A percentile compares a stretch with the other conserved stretches of the same genome.
Conservation (phyloP, 2,329 filamentous ascomycete genomes). For the Parastagonospora nodorum region DNA sequence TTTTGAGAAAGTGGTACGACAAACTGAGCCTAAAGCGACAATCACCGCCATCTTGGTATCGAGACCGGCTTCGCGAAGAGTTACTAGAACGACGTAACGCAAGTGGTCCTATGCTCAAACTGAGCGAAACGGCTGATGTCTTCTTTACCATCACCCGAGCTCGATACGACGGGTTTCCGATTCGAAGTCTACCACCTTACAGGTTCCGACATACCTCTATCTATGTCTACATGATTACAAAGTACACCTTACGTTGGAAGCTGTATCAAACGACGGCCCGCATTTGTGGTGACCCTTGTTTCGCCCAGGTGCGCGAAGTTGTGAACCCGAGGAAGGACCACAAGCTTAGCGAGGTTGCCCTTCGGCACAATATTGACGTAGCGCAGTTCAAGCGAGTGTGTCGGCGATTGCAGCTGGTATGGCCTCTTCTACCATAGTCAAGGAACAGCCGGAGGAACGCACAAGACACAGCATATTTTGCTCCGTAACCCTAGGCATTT, state of each 20-base stretch:
- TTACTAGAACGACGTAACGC: slow-evolving; percentile 44
- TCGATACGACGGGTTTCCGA: slow-evolving; percentile 45
- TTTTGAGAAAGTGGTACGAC: too few species aligned
- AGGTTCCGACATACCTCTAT: slow-evolving; percentile 26
- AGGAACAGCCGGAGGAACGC: too few species aligned
- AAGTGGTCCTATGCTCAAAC: slow-evolving; percentile 29
- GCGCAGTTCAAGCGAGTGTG: slow-evolving; percentile 38
- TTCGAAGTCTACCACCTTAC: slow-evolving; percentile 33
- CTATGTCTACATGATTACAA: slow-evolving; percentile 52
- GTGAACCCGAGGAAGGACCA: slow-evolving; percentile 51
- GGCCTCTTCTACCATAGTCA: slow-evolving; percentile 38
- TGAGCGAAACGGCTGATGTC: slow-evolving; percentile 55
- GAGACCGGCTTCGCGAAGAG: slow-evolving; percentile 48
- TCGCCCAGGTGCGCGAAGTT: slow-evolving; percentile 47
- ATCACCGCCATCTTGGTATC: slow-evolving; percentile 46
- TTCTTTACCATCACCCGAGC: slow-evolving; percentile 51
- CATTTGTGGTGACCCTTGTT: slow-evolving; percentile 32
- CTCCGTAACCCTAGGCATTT: too few species aligned
- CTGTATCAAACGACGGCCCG: slow-evolving; percentile 49
- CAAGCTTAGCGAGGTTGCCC: slow-evolving; percentile 45
- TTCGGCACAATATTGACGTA: slow-evolving; percentile 46
- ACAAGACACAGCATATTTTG: too few species aligned
- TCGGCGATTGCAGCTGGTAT: slow-evolving; percentile 35
- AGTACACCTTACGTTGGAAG: slow-evolving; percentile 50
- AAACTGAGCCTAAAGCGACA: too few species aligned